Base-by-base conservation (phyloP, 345 rosid species). In the Pelargonium nanum region DNA sequence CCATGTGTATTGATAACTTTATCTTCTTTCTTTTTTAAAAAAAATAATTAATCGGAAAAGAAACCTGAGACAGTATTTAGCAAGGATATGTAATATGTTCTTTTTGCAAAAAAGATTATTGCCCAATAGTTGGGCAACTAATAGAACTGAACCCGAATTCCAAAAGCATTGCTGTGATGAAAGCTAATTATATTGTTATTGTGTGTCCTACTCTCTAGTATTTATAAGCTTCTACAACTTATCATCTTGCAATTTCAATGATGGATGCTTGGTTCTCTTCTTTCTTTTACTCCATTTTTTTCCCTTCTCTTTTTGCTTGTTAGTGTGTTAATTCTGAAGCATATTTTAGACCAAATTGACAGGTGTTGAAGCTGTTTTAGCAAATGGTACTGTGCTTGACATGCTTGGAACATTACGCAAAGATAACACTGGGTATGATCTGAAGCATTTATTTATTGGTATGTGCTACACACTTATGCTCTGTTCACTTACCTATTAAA, bases 371-470 rank as follows among this genome's bases (percentile, higher is more conserved):
- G 84, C 78, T 75, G 97, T 93, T 80, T 79, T 87, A 72, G 94
- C 97, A 65, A 83, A 81, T 73, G 99, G 97, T 26, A 75, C 75
- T 67, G 97, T 87, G 65, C 83, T 93, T 68, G 96, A 93, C 77
- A 78, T 89, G 96, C 94, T 93, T 66, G 89, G 97, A 45, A 87
- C 90, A 61, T 74, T 87, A 72, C 89, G 96, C 48, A 93, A 93
- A 79, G 97, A 93, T 76, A 93, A 93, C 66, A 93, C 99, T 59
- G 99, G 97, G 22, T 93, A 87, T 56, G 90, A 89, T 78, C 75
- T 93, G 73, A 93, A 93, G 84, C 99, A 93, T 77, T 72, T 93
- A 73, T 93, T 93, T 68, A 85, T 89, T 66, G 97, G 99, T 86
- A 77, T 24, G 70, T 53, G 23, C 16, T 13, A 23, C 17, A 26